These are phyloP conservation scores for Vigna radiata DNA, from an alignment of 306 rosid genomes.

Conservation along the genomic window DNA sequence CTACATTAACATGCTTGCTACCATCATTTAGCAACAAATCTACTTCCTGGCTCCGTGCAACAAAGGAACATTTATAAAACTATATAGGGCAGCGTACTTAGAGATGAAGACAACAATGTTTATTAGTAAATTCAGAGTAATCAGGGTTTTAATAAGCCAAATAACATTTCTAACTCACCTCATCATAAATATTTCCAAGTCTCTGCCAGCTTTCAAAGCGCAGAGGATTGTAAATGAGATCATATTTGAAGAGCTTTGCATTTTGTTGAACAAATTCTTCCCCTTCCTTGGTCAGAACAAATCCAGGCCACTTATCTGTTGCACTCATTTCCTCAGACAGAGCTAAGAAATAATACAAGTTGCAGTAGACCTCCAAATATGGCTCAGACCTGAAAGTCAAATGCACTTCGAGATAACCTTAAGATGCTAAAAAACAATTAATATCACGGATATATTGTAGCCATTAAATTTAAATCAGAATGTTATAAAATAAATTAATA, in stretches of 20 bases:
- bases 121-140: conserved; percentile 20
- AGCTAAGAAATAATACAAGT: conserved; percentile 92
- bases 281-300: conserved; percentile 96
- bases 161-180: conserved; percentile 56
- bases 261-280: conserved; percentile 94
- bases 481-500: conserved; percentile 28
- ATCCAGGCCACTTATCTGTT: conserved; percentile 98
- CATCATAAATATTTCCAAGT: conserved; percentile 93
- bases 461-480: conserved; percentile 32
- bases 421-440: conserved; percentile 42
- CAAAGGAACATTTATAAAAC: conserved; percentile 40
- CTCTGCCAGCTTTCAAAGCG: conserved; percentile 97
- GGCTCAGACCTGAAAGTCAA: conserved; percentile 83
- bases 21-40: conserved; percentile 97
- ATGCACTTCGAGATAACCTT: conserved; percentile 41
- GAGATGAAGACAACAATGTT: conserved; percentile 31
- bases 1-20: conserved; percentile 93
- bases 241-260: conserved; percentile 90
- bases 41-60: conserved; percentile 76
- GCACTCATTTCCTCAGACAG: conserved; percentile 97
- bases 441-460: conserved; percentile 27
- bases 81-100: conserved; percentile 22
- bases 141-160: conserved; percentile 37
- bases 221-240: conserved; percentile 81
- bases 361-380: conserved; percentile 87